Conservation (phyloP, 2,329 filamentous ascomycete species). For the Verticillium alfalfae region DNA sequence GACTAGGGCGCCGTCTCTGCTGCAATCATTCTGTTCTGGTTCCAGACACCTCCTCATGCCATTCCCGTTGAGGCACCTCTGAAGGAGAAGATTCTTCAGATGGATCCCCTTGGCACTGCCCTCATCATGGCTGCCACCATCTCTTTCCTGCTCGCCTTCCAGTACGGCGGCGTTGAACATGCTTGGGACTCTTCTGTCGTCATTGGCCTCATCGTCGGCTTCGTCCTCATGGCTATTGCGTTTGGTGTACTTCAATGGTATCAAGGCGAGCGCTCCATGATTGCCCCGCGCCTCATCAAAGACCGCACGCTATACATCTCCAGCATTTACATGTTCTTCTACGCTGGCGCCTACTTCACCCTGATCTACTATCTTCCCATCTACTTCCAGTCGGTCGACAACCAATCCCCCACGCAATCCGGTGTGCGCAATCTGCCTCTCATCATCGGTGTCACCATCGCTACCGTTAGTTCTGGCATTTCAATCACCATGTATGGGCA, state of each 20-base stretch:
- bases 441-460: conserved; percentile 29
- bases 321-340: conserved; percentile 27
- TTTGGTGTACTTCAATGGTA: conserved; percentile 32
- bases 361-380: conserved; percentile 34
- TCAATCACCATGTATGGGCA: conserved; percentile 33
- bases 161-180: conserved; percentile 39
- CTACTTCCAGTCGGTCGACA: conserved; percentile 41
- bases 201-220: background rate
- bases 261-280: conserved; percentile 34
- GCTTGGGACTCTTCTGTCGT: background rate
- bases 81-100: conserved; percentile 4
- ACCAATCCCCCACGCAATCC: conserved; percentile 28
- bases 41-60: conserved; percentile 10
- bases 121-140: conserved; percentile 30
- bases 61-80: conserved; percentile 9
- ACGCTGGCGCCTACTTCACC: conserved; percentile 22
- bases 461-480: conserved; percentile 24
- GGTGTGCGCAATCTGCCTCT: conserved; percentile 34
- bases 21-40: conserved; percentile 21
- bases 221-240: conserved; percentile 4
- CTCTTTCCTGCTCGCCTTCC: conserved; percentile 43
- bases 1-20: conserved; percentile 21
- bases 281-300: conserved; percentile 34
- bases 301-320: conserved; percentile 32
- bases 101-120: conserved; percentile 19